Evolutionary conservation across 2,329 filamentous ascomycete species (phyloP).

Genomic region (Colletotrichum sp.): DNA sequence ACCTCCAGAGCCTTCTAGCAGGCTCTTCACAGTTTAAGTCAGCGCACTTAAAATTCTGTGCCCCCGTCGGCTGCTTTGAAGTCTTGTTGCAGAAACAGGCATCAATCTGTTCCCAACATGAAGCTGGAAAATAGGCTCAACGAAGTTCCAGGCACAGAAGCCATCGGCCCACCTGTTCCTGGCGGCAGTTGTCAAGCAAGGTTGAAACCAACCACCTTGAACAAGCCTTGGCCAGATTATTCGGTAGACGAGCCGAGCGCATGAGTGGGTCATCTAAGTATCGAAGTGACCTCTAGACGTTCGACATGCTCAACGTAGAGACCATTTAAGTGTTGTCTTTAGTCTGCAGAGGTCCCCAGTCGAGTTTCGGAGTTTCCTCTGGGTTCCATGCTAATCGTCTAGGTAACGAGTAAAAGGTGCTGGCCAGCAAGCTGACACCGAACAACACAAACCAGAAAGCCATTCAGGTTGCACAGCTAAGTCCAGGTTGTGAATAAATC

Average conservation of each 20-base stretch:
- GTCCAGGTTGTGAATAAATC: not conserved
- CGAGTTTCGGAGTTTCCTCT: not conserved
- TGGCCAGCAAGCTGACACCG: too few relatives aligned
- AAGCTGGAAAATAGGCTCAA: not conserved
- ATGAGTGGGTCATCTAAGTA: not conserved
- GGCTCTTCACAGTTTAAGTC: not conserved
- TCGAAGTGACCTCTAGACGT: not conserved
- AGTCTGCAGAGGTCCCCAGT: not conserved
- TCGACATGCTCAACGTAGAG: not conserved
- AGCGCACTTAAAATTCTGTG: fast-evolving
- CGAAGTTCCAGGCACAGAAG: not conserved
- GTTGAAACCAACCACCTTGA: not conserved
- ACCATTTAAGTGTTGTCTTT: not conserved
- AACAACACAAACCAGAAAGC: not conserved
- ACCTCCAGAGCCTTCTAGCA: not conserved
- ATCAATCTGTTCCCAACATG: not conserved
- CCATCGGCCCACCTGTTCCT: not conserved
- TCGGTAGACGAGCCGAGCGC: not conserved
- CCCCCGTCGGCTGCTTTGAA: not conserved
- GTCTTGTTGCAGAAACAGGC: not conserved
- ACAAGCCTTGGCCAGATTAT: not conserved
- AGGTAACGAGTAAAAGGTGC: not conserved
- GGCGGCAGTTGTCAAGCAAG: not conserved
- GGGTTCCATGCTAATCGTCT: not conserved
- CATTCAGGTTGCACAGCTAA: not conserved